Evolutionary conservation across 495 filamentous ascomycete species (phyloP).

Genomic region (Pyrenopolyporus hunteri): DNA sequence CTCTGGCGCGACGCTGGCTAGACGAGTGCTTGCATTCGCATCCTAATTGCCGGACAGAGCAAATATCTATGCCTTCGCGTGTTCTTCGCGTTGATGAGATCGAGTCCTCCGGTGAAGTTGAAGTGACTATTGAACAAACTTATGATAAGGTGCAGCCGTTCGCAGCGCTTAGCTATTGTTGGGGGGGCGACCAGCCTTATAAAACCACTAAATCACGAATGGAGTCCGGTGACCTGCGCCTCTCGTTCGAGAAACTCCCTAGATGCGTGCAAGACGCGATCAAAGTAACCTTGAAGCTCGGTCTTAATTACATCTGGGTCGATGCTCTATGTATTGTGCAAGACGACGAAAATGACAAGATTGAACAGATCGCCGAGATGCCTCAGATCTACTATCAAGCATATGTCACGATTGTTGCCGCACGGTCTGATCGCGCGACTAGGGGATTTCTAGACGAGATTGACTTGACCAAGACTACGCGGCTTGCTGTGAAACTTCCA

Average conservation of each 20-base stretch:
- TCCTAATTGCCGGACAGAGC: conserved; percentile 3
- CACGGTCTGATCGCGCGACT: background rate
- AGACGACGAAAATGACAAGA: background rate
- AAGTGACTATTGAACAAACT: background rate
- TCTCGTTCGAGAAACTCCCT: background rate
- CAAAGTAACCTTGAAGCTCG: background rate
- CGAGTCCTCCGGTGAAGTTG: no score
- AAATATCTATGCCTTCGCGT: conserved; percentile 1
- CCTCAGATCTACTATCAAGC: background rate
- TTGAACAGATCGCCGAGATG: conserved; percentile 8
- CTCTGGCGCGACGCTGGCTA: conserved; percentile 1
- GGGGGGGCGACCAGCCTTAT: conserved; percentile 1
- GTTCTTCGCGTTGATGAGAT: background rate
- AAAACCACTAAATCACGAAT: conserved; percentile 10
- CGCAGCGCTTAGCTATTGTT: conserved; percentile 7
- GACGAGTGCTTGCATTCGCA: background rate
- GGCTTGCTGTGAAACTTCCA: conserved; percentile 9
- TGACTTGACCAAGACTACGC: background rate
- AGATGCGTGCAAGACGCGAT: conserved; percentile 2
- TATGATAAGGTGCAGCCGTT: conserved; percentile 3
- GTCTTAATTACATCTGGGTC: conserved; percentile 5
- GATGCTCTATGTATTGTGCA: conserved; percentile 10
- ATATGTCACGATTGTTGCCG: conserved; percentile 1
- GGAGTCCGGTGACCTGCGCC: background rate
- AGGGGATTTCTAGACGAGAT: background rate